Base-by-base conservation (phyloP, 163 green algal genomes). In the Dunaliella salina region DNA sequence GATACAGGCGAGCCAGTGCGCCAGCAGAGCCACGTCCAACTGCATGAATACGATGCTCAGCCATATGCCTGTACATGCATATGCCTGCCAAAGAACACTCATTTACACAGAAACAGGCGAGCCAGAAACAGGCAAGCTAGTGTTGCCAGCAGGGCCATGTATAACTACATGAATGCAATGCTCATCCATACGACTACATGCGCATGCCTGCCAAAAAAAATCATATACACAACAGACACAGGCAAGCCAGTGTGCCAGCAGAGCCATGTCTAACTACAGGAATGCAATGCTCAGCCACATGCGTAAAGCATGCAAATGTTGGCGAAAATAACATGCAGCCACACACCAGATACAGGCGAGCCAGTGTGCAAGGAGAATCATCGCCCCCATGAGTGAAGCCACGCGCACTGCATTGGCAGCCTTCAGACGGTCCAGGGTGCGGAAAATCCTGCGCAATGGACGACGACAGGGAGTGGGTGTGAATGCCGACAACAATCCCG, bases 401-500 rank as follows among this genome's bases (percentile, higher is more conserved):
- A 85, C 81, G 1, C 67, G 83, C 40, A 83, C n/a, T 17, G 92
- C 80, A 72, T 94, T 94, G 46, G 91, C 93, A 78, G 91, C 92
- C 85, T 91, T 91, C 67, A 94, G 87, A 18, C 84, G 81, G 69
- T 95, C 92, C 32, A 95, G 83, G 87, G 94, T 91, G 12, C 90
- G 87, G 71, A 95, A 80, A 46, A 95, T 84, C 33, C 90, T 87
- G 71, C 72, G 83, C 26, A 35, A 26, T 4, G 8, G 78, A 8
- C 40, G 8, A 8, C 40, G 40, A 50, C 40, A 50, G 40, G 4
- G 3, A 15, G 40, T 50, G 40, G 8, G 40, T 8, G 8, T 50
- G 40, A 15, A 50, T 50, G 40, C 4, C 8, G 8, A 50, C 40
- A 50, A 8, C 40, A 50, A 50, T 50, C n/a, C n/a, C n/a, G n/a